Evolutionary conservation across 2,329 filamentous ascomycete genomes (phyloP).

Genomic region (Blastomyces gilchristii): DNA sequence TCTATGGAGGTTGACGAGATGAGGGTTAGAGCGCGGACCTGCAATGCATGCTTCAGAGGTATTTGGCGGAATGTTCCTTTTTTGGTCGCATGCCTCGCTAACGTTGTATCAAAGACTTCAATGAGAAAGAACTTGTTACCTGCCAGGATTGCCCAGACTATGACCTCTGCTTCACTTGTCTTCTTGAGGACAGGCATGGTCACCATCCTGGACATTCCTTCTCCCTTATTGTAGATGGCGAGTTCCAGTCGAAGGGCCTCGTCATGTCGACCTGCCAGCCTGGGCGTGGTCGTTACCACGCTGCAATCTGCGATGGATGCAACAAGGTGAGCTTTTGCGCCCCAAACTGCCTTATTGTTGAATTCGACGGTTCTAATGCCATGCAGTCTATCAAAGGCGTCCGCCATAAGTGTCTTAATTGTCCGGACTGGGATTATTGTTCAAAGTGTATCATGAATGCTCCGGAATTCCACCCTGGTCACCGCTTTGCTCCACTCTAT

Average conservation of each 20-base stretch:
- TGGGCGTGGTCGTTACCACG: conserved; percentile 71
- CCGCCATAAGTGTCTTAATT: conserved; percentile 92
- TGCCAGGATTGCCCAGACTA: conserved; percentile 80
- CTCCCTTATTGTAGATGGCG: conserved; percentile 37
- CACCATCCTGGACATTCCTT: conserved; percentile 87
- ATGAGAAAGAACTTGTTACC: conserved; percentile 72
- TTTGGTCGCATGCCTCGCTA: conserved; percentile 15
- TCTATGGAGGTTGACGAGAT: background rate
- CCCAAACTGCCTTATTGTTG: background rate
- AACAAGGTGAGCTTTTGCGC: conserved; percentile 48
- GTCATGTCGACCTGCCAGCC: conserved; percentile 61
- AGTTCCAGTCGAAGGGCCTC: conserved; percentile 46
- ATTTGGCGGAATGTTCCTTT: conserved; percentile 18
- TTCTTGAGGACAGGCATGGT: conserved; percentile 65
- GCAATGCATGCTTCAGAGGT: conserved; percentile 58
- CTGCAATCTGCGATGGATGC: conserved; percentile 89
- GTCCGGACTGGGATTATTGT: conserved; percentile 97
- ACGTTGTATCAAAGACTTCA: conserved; percentile 45
- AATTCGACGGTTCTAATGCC: conserved; percentile 12
- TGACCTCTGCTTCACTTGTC: conserved; percentile 80
- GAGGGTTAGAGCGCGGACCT: conserved; percentile 20
- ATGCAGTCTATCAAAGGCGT: conserved; percentile 65
- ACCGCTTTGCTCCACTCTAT: conserved; percentile 84
- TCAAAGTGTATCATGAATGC: conserved; percentile 60
- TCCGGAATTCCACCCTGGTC: conserved; percentile 60